Percentiles rank a stretch among this genome's conserved stretches.
Evolutionary conservation across 306 rosid species (phyloP).

Genomic region (Coriaria nepalensis): DNA sequence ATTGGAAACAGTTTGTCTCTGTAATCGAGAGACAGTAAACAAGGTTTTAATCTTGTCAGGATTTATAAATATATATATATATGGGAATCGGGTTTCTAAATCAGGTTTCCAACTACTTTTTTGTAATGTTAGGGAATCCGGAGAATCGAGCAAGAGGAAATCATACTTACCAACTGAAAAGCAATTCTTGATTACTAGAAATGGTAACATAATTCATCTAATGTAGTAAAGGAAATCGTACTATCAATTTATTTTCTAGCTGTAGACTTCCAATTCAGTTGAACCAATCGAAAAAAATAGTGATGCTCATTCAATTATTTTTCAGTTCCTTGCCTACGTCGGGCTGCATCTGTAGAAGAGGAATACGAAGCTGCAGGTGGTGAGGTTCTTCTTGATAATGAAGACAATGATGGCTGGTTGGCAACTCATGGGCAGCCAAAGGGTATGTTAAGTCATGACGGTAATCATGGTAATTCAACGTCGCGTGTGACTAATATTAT

Average conservation of each 20-base stretch:
- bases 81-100: neutral
- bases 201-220: constrained; percentile 33
- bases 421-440: constrained; percentile 96
- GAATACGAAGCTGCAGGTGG: constrained; percentile 97
- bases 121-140: constrained; percentile 61
- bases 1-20: too few species aligned
- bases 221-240: neutral
- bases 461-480: neutral
- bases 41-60: too few species aligned
- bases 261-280: neutral
- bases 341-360: constrained; percentile 87
- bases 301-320: constrained; percentile 1
- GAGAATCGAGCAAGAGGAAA: constrained; percentile 88
- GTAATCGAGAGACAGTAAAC: too few species aligned
- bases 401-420: constrained; percentile 93
- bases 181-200: constrained; percentile 83
- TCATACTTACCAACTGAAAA: constrained; percentile 70
- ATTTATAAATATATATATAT: neutral
- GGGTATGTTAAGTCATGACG: constrained; percentile 21
- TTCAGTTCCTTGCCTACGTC: constrained; percentile 85
- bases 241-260: neutral
- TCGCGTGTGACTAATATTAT: neutral
- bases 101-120: neutral
- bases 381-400: constrained; percentile 82
- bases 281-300: constrained; percentile 2